phyloP scores from a whole-genome alignment of 352 stramenopile genomes.

The Pythium periplocum region DNA sequence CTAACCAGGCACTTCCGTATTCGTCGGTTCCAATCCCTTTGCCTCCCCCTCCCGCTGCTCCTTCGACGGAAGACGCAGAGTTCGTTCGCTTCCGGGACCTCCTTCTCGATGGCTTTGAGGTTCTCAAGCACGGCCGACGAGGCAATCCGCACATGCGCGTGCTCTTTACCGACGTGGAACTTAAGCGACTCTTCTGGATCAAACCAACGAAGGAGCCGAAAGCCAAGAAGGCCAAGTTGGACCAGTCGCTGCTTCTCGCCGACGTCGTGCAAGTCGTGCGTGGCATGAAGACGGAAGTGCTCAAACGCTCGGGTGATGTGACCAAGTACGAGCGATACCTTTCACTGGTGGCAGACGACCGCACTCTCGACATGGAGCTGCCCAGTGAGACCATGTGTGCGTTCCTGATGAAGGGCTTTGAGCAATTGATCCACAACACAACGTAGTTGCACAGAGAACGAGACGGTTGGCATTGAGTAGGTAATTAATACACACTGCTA shows the following conservation, averaged over 20 bases:
- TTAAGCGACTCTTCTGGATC: constrained; percentile 80
- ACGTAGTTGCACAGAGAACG: too few relatives aligned
- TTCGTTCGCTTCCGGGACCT: constrained; percentile 40
- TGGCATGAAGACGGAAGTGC: constrained; percentile 73
- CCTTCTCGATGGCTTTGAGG: constrained; percentile 65
- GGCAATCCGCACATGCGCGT: constrained; percentile 57
- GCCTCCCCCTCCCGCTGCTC: too few relatives aligned
- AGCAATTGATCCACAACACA: constrained; percentile 33
- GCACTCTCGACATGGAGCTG: constrained; percentile 66
- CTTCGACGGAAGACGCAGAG: too few relatives aligned
- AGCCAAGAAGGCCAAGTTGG: constrained; percentile 58
- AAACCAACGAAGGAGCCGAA: constrained; percentile 56
- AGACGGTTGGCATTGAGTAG: not conserved
- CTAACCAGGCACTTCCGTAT: too few relatives aligned
- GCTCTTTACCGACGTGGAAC: constrained; percentile 67
- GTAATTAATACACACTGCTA: not conserved
- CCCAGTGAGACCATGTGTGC: constrained; percentile 43
- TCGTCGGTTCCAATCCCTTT: too few relatives aligned
- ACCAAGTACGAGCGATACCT: constrained; percentile 68
- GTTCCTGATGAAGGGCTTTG: constrained; percentile 55
- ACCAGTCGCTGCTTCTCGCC: constrained; percentile 59
- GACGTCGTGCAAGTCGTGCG: constrained; percentile 70
- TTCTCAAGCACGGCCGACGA: constrained; percentile 65
- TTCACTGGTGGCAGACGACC: constrained; percentile 61
- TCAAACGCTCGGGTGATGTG: constrained; percentile 68